phyloP scores from a whole-genome alignment of 2,329 filamentous ascomycete species.

The Thelonectria discophora region DNA sequence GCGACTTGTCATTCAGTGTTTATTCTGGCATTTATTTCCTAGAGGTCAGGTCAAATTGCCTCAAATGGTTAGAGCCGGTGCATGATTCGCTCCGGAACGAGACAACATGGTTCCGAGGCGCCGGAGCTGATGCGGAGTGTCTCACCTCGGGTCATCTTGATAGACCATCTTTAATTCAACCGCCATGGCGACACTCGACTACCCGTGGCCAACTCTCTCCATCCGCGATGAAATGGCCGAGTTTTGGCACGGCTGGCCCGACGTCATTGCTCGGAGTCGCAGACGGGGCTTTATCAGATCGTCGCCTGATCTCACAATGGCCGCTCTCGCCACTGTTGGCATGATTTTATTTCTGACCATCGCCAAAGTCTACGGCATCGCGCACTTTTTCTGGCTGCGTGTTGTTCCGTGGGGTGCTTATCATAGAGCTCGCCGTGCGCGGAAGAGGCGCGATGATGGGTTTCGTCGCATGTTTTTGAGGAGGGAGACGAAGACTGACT shows the following conservation, averaged over 20 bases:
- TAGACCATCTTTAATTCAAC: too few relatives aligned
- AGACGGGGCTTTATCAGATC: constrained; percentile 12
- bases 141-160: too few relatives aligned
- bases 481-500: background rate
- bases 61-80: too few relatives aligned
- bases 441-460: constrained; percentile 15
- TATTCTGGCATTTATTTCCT: too few relatives aligned
- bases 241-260: constrained; percentile 25
- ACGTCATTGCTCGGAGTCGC: constrained; percentile 14
- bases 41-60: too few relatives aligned
- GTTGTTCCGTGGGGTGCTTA: constrained; percentile 19
- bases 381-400: constrained; percentile 17
- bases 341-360: constrained; percentile 16
- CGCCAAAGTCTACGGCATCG: constrained; percentile 19
- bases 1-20: too few relatives aligned
- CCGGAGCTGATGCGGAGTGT: constrained; percentile 6
- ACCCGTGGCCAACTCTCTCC: constrained; percentile 24
- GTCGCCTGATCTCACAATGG: constrained; percentile 15
- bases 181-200: constrained; percentile 14
- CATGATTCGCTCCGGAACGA: background rate
- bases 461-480: constrained; percentile 18
- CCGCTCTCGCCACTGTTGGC: constrained; percentile 10
- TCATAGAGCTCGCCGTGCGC: constrained; percentile 15
- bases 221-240: constrained; percentile 24
- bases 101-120: constrained; percentile 17